A percentile compares a stretch with the other conserved stretches of the same genome.
Evolutionary conservation across 192 early-diverging fungal species (phyloP).

Genomic region (Coemansia reversa): DNA sequence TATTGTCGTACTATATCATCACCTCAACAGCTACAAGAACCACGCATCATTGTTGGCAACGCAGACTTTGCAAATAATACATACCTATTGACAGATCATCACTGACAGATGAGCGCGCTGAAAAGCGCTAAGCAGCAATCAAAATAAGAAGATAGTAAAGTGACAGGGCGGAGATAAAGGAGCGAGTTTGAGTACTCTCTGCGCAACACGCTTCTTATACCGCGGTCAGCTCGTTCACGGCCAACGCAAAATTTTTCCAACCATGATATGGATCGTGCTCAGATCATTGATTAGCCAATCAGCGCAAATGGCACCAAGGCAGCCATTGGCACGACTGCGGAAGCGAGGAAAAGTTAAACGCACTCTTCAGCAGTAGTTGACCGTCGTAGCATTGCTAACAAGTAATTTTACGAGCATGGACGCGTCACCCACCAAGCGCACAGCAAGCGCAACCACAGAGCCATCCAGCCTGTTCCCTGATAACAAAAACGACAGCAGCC

Average conservation of each 20-base stretch:
- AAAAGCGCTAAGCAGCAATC: not conserved
- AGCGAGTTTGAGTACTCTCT: not conserved
- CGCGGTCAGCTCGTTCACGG: not conserved
- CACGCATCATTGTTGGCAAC: not conserved
- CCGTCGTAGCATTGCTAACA: no score
- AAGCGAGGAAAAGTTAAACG: no score
- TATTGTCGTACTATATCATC: conserved; percentile 48
- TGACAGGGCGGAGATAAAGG: not conserved
- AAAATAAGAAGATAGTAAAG: conserved; percentile 1
- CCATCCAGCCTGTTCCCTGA: conserved; percentile 8
- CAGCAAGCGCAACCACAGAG: not conserved
- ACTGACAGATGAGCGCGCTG: not conserved
- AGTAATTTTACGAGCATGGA: conserved; percentile 11
- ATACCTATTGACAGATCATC: conserved; percentile 1
- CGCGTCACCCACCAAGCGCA: conserved; percentile 22
- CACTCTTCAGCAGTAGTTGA: no score
- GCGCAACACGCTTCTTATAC: not conserved
- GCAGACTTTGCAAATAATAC: not conserved
- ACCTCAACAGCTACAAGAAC: conserved; percentile 24
- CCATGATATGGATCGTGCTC: not conserved
- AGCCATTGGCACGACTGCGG: not conserved
- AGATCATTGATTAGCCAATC: conserved; percentile 16
- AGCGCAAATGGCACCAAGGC: not conserved
- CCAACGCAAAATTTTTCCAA: conserved; percentile 16
- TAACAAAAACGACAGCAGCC: not conserved